Evolutionary conservation across 768 basidiomycete species (phyloP), one percentile per base, ranked within the genome.

Genomic region (Russula griseocarnosa): DNA sequence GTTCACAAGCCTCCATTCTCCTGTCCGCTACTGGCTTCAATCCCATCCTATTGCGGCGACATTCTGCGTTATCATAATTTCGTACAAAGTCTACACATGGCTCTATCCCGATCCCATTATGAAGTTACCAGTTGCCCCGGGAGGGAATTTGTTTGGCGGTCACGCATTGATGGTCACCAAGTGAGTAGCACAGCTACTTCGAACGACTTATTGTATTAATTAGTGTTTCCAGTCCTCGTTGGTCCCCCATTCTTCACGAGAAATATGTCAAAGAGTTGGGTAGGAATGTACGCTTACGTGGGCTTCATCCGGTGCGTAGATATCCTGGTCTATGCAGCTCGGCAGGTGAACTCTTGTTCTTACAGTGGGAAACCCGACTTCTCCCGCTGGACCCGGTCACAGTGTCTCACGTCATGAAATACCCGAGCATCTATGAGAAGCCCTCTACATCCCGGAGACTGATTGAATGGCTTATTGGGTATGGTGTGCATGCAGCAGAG

Each of bases 371-470:
- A 64, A 80, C 85, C 50, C 85, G 94, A 40, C 82, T 96, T 1
- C 78, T 92, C 61, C 90, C 92, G 0, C 78, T 92, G 47, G 94
- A 96, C 71, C 90, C 92, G 7, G 72, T 81, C 26, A 87, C 93
- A 0, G 72, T 95, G 34, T 74, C 80, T 16, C 86, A 95, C 70
- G 81, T 95, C 44, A 76, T 94, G 55, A 86, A 87, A 70, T 82
- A 92, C 61, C 79, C 85, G 16, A 78, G 80, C 46, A 78, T 85
- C 42, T 94, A 92, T 70, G 87, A 92, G 71, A 96, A 96, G 72
- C 92, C 94, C 13, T 87, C 83, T 82, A 84, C 85, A 66, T 88
- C 90, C 2, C 84, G 93, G 28, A 77, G 79, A 51, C 74, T 90
- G 51, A 90, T 97, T 42, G 83, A 85, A 18, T 79, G 82, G 60